Base-by-base conservation (phyloP, 2,329 filamentous ascomycete genomes). In the Ophiocordyceps unilateralis region DNA sequence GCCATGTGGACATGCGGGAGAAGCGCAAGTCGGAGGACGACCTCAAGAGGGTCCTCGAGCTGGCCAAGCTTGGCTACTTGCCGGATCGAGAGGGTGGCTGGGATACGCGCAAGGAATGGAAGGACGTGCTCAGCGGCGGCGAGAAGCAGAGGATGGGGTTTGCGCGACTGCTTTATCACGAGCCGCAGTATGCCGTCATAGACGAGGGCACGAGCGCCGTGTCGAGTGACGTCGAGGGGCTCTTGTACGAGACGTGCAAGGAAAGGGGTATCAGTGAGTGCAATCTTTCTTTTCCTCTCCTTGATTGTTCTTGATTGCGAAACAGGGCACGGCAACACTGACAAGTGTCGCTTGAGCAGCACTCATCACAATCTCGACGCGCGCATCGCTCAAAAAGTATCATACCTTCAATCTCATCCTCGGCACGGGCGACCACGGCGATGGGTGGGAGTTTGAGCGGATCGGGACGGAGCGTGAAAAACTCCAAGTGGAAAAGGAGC, bases 41-140 rank as follows among this genome's bases (percentile, higher is more conserved):
- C 50, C 71, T 98, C 19, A 76, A 81, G 55, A 69, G 69, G 22
- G 76, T 93, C 3, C 72, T 98, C 4, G 84, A 94, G 44, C 82
- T 84, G 42, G 88, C 88, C 0, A 77, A 77, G 44, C 70, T 98
- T 0, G 89, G 87, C 4, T 96, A 98, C 59, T 72, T 98, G 1
- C 84, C 86, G 1, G 78, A 88, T 41, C 78, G 91, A 15, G 91
- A 98, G 67, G 91, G 91, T 34, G 91, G 91, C 14, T 96, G 87
- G 87, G 86, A 98, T 56, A 91, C 86, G 5, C 76, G 86, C 44
- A 96, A 98, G 62, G 88, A 94, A 57, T 98, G 91, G 91, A 95
- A 96, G 64, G 89, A 96, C 52, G 86, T 98, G 5, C 70, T 98
- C n/a, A 89, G 82, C 49, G 91, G 91, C 34, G 91, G 91, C 12